Evolutionary conservation across 169 alveolate species (phyloP).

Genomic region (Plasmodium relictum): DNA sequence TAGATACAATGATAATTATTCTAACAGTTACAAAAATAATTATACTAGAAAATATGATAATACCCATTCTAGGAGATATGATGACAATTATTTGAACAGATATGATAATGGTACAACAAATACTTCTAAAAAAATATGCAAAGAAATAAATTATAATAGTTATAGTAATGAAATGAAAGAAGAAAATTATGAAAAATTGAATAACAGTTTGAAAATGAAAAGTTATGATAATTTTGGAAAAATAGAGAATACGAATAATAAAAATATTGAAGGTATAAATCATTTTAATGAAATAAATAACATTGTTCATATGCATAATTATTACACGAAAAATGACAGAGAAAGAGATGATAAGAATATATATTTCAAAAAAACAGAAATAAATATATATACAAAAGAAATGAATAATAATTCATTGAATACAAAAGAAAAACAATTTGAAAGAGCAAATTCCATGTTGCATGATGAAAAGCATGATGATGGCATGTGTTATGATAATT

Average conservation of each 20-base stretch:
- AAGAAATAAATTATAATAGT: too few relatives aligned
- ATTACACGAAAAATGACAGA: background rate
- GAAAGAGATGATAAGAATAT: background rate
- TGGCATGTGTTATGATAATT: background rate
- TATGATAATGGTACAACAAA: background rate
- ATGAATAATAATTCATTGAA: background rate
- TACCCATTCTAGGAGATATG: background rate
- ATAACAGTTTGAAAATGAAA: background rate
- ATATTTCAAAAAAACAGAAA: background rate
- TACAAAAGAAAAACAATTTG: background rate
- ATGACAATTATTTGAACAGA: background rate
- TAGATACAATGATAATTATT: too few relatives aligned
- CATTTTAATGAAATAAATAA: conserved; percentile 9
- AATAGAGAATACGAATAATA: background rate
- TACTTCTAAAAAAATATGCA: too few relatives aligned
- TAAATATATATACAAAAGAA: background rate
- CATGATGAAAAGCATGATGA: background rate
- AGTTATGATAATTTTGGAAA: background rate
- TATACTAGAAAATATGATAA: background rate
- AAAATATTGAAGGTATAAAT: background rate
- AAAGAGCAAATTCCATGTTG: background rate
- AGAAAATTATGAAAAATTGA: conserved; percentile 1
- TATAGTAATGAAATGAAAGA: background rate
- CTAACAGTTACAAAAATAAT: background rate
- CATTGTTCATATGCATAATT: background rate